These are phyloP conservation scores for Torulaspora gathmanii DNA, from an alignment of 805 yeast genomes.

Conservation along the genomic window DNA sequence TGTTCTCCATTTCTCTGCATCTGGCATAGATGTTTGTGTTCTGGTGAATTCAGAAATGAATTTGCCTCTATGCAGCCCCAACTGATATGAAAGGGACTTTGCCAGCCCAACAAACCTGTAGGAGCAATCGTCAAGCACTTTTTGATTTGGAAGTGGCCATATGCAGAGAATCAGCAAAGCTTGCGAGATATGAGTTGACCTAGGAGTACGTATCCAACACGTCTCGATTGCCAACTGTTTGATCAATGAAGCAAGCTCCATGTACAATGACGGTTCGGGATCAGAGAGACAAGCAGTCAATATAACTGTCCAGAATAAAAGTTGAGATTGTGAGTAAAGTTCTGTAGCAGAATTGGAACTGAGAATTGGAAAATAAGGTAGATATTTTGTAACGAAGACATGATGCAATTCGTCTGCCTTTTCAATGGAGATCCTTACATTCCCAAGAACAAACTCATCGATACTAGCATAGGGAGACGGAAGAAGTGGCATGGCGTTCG, in stretches of 20 bases:
- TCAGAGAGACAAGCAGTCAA: slow-evolving; percentile 81
- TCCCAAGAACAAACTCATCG: slow-evolving; percentile 70
- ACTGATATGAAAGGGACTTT: slow-evolving; percentile 73
- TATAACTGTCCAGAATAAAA: slow-evolving; percentile 87
- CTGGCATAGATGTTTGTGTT: slow-evolving; percentile 81
- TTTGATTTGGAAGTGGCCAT: slow-evolving; percentile 93
- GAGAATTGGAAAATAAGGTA: slow-evolving; percentile 78
- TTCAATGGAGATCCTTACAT: slow-evolving; percentile 58
- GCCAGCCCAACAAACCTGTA: slow-evolving; percentile 87
- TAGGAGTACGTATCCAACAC: slow-evolving; percentile 88
- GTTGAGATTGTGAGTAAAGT: slow-evolving; percentile 74
- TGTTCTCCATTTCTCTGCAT: slow-evolving; percentile 92
- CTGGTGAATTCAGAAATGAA: slow-evolving; percentile 87
- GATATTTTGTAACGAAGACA: slow-evolving; percentile 57
- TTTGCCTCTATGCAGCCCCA: slow-evolving; percentile 88
- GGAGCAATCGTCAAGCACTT: slow-evolving; percentile 86
- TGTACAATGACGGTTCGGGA: slow-evolving; percentile 79
- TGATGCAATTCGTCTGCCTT: slow-evolving; percentile 72
- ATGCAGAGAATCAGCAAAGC: slow-evolving; percentile 77
- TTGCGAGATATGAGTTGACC: slow-evolving; percentile 90
- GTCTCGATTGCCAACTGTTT: slow-evolving; percentile 86
- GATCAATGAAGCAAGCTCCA: slow-evolving; percentile 67
- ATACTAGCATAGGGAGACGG: slow-evolving; percentile 37
- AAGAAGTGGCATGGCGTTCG: slow-evolving; percentile 29
- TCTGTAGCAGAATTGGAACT: slow-evolving; percentile 67